Evolutionary conservation across 306 rosid genomes (phyloP).

Genomic region (Cucurbita pepo): DNA sequence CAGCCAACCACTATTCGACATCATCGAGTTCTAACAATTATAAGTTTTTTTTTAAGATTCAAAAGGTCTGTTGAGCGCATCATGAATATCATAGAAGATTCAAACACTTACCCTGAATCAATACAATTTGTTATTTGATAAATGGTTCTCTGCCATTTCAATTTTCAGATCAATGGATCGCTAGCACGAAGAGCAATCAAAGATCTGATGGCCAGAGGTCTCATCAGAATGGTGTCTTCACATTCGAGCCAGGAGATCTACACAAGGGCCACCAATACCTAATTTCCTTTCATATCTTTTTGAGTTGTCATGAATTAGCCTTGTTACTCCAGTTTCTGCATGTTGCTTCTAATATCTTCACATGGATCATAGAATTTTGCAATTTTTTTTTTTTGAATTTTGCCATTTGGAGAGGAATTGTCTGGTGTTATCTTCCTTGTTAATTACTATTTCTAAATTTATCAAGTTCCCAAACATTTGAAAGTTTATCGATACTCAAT

Average conservation of each 20-base stretch:
- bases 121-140: background rate
- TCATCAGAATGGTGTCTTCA: constrained; percentile 3
- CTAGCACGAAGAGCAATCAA: constrained; percentile 7
- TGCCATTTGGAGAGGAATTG: background rate
- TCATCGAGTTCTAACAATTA: no score
- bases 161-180: constrained; percentile 1
- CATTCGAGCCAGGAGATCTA: constrained; percentile 7
- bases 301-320: background rate
- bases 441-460: background rate
- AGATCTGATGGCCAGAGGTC: constrained; percentile 6
- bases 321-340: background rate
- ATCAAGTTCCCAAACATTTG: background rate
- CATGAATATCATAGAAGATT: no score
- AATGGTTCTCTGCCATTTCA: background rate
- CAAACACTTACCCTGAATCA: no score
- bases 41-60: no score
- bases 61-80: no score
- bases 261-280: constrained; percentile 8
- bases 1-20: background rate
- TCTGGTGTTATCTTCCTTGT: background rate
- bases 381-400: background rate
- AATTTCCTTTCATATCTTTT: background rate
- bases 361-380: background rate
- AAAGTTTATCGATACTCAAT: background rate
- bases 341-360: background rate